Evolutionary conservation across 2,329 filamentous ascomycete genomes (phyloP).

Genomic region (Parafenestella ontariensis): DNA sequence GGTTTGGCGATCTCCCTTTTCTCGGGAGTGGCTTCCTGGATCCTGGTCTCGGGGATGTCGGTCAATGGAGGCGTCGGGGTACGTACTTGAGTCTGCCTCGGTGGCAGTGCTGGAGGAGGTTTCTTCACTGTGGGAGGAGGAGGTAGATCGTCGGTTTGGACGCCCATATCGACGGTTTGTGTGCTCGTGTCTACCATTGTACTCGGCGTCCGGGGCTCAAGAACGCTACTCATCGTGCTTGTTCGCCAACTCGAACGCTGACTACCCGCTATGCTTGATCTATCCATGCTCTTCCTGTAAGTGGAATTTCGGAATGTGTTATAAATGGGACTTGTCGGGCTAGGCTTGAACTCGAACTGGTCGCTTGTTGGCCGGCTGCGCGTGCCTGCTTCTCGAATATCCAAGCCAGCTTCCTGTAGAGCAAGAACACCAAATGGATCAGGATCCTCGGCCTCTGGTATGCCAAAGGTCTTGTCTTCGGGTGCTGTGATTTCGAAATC

Average conservation of each 20-base stretch:
- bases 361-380: slow-evolving; percentile 75
- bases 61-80: slow-evolving; percentile 34
- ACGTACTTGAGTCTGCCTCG: slow-evolving; percentile 24
- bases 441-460: slow-evolving; percentile 80
- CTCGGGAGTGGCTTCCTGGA: slow-evolving; percentile 25
- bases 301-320: slow-evolving; percentile 64
- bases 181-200: slow-evolving; percentile 59
- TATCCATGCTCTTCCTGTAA: slow-evolving; percentile 74
- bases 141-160: slow-evolving; percentile 26
- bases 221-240: slow-evolving; percentile 70
- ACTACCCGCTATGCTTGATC: slow-evolving; percentile 62
- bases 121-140: slow-evolving; percentile 31
- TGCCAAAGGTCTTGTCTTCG: slow-evolving; percentile 70
- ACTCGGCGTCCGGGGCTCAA: slow-evolving; percentile 68
- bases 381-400: slow-evolving; percentile 88
- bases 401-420: slow-evolving; percentile 86
- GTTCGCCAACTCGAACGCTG: slow-evolving; percentile 73
- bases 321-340: slow-evolving; percentile 74
- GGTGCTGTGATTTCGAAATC: slow-evolving; percentile 67
- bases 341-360: slow-evolving; percentile 82
- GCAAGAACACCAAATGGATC: slow-evolving; percentile 92
- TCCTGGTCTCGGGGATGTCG: slow-evolving; percentile 46
- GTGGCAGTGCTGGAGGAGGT: slow-evolving; percentile 31
- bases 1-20: slow-evolving; percentile 7
- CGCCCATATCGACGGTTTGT: slow-evolving; percentile 58